Conservation (phyloP, 106 monocot species). For the Platanthera zijinensis region DNA sequence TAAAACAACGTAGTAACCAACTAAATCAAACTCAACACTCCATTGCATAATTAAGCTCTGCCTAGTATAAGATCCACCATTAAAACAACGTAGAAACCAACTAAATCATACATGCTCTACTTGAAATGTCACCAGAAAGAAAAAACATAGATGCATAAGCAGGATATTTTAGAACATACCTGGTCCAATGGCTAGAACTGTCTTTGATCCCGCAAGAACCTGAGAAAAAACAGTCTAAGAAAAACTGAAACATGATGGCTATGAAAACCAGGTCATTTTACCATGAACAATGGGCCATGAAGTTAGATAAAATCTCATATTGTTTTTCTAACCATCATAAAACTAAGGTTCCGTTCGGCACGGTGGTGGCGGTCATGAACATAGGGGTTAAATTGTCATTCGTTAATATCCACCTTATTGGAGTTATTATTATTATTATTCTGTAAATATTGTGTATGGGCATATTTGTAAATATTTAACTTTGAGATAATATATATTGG, state of each 20-base stretch:
- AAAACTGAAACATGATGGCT: neutral
- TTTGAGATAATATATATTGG: too few species aligned
- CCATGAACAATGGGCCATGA: neutral
- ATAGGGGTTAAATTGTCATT: too few species aligned
- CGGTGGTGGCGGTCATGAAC: too few species aligned
- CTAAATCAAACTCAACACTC: too few species aligned
- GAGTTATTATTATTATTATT: too few species aligned
- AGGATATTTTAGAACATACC: slow-evolving; percentile 26
- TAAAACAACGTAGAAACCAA: neutral
- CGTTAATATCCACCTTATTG: too few species aligned
- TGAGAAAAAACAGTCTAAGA: slow-evolving; percentile 14
- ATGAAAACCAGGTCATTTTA: neutral
- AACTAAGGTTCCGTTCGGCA: too few species aligned
- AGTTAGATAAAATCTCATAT: neutral
- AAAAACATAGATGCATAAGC: neutral
- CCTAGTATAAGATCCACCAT: neutral
- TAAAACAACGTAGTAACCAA: too few species aligned
- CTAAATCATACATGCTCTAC: neutral
- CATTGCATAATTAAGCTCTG: neutral
- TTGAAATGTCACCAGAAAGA: neutral
- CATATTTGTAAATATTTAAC: too few species aligned
- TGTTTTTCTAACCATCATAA: neutral
- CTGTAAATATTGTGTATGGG: too few species aligned
- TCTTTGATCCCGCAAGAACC: slow-evolving; percentile 82
- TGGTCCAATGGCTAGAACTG: slow-evolving; percentile 98